Base-by-base conservation (phyloP, 495 filamentous ascomycete genomes). In the Niebla homalea region DNA sequence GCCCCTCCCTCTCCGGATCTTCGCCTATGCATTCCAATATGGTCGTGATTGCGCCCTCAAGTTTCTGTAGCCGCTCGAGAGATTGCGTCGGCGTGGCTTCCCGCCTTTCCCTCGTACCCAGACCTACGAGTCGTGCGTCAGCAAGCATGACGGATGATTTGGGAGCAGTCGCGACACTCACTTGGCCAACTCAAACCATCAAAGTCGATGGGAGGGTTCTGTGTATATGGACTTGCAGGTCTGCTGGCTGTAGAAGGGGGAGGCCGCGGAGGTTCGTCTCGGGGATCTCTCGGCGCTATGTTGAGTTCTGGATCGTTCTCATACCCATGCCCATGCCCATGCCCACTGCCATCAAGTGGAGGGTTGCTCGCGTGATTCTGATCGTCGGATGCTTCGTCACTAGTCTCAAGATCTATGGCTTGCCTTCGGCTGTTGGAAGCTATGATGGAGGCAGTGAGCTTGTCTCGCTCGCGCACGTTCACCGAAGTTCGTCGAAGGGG, bases 1-100 rank as follows among this genome's bases (percentile, higher is more conserved):
- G 71, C 6, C 92, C 92, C 61, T 95, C 89, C 36, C 92, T 77
- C 59, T 90, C 82, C 0, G 92, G 88, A 62, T 98, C 93, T 67
- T 98, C 92, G 51, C 92, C 93, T 37, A 98, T 75, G 58, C 92
- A 97, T 68, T 98, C 93, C 6, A 98, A 73, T 35, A 98, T 86
- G 4, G 92, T 97, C 36, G 79, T 72, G 16, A 98, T 80, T 43
- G 92, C 93, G 50, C 84, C 86, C 14, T 84, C 76, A 49, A 98
- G 77, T 66, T 84, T 92, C 48, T 79, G 68, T 36, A 94, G 63
- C 29, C 87, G 73, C 54, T 75, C 74, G 49, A 77, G 71, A 19
- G 80, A 80, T 62, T 96, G 75, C 55, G 85, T 80, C 0, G 79
- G 76, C 18, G 77, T 81, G 16, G 89, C 85, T 57, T 94, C 88